Conservation (phyloP, 2,329 filamentous ascomycete genomes). For the Metarhizium brunneum region DNA sequence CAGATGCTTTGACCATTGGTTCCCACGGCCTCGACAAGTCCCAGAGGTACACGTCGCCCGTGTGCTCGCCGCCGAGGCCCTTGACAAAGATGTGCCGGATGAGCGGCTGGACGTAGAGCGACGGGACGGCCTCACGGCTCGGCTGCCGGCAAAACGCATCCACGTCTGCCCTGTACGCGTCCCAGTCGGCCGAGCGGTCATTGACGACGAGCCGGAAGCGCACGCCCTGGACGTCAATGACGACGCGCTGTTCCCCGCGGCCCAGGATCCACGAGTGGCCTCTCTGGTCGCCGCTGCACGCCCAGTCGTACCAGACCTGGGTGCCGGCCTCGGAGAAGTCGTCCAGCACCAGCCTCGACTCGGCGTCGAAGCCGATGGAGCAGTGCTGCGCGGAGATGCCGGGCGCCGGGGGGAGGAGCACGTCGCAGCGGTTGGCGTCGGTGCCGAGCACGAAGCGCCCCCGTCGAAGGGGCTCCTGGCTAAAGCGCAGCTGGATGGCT, state of each 20-base stretch:
- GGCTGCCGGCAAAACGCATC: constrained; percentile 22
- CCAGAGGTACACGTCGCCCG: constrained; percentile 31
- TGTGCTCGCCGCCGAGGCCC: constrained; percentile 20
- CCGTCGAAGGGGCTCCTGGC: constrained; percentile 21
- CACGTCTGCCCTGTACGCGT: constrained; percentile 23
- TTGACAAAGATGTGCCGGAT: constrained; percentile 28
- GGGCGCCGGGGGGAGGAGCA: constrained; percentile 24
- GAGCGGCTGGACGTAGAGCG: constrained; percentile 6
- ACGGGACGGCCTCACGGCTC: background rate
- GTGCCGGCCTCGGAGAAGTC: constrained; percentile 29
- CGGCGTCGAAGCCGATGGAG: constrained; percentile 27
- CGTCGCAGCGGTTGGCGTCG: constrained; percentile 25
- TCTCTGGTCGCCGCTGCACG: constrained; percentile 26
- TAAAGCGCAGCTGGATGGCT: constrained; percentile 28
- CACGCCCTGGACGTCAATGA: constrained; percentile 29
- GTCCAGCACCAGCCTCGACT: constrained; percentile 26
- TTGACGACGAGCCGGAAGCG: constrained; percentile 30
- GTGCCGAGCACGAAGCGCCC: constrained; percentile 30
- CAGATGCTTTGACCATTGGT: constrained; percentile 31
- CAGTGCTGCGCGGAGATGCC: constrained; percentile 28
- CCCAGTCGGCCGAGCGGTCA: constrained; percentile 22
- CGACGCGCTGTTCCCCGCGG: constrained; percentile 12
- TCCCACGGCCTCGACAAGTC: constrained; percentile 32
- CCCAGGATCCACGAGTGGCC: constrained; percentile 27
- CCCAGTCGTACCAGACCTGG: constrained; percentile 33